Evolutionary conservation across 73 alveolate genomes (phyloP), one percentile per base, ranked within the genome.

Genomic region (Blepharisma japonicum): DNA sequence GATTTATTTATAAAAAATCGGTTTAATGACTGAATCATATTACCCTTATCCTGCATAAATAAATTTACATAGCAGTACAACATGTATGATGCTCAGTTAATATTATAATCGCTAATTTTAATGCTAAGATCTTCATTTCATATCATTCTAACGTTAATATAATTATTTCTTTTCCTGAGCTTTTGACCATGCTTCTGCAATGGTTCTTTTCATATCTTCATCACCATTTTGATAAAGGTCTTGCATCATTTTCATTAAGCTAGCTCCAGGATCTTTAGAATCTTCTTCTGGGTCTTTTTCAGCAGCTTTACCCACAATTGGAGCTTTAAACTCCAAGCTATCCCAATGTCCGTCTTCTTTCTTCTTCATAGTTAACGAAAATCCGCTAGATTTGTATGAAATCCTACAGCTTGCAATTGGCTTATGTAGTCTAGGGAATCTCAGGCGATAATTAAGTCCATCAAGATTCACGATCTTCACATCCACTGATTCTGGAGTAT

Each of bases 201-300:
- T 86, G 47, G 87, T 86, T 32, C 80, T 71, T 78, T 86, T 86
- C 83, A 84, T 86, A 11, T 81, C 76, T 18, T 82, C 89, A 77
- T 86, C 93, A 0, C 93, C 93, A 2, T 55, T 67, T 48, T 86
- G 83, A 79, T 86, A 86, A 39, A 86, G 77, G 21, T 86, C 50
- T 45, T 86, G 81, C 93, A 86, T 86, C 93, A 86, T 86, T n/a
- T 82, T 68, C 93, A 86, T 86, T 32, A 86, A 45, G 7, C 76
- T 27, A 1, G 77, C 82, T 6, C 77, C 27, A 18, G 85, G 89
- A 27, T 85, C 92, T 53, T 71, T 21, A 6, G 71, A 78, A 14
- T 49, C 87, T 51, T 42, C 66, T 48, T 56, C 83, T 32, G 42
- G 42, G 3, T 32, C 42, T 32, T 32, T 32, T 32, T 32, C 42